Percentiles rank a stretch among this genome's conserved stretches.
phyloP scores from a whole-genome alignment of 139 green algal genomes.

The Picochlorum sp. region DNA sequence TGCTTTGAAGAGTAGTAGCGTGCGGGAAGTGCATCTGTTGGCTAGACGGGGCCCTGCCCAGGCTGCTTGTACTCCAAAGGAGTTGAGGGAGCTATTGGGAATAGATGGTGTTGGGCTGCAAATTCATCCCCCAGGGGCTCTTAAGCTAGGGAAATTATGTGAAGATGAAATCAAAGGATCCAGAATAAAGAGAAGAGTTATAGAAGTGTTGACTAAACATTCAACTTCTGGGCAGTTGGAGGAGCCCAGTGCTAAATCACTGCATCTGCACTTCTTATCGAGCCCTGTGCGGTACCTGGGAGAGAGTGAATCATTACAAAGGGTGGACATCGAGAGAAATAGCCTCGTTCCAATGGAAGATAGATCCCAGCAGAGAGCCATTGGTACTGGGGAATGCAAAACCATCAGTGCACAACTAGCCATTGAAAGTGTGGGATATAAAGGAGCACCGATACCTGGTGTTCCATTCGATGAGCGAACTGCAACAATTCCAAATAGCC shows the following conservation, averaged over 20 bases:
- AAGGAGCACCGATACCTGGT: conserved; percentile 44
- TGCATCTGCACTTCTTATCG: conserved; percentile 68
- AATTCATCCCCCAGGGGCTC: conserved; percentile 5
- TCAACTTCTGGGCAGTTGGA: not conserved
- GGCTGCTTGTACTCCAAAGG: conserved; percentile 88
- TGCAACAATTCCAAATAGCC: conserved; percentile 57
- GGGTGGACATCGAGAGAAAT: conserved; percentile 34
- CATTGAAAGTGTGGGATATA: conserved; percentile 76
- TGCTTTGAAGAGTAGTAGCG: conserved; percentile 10
- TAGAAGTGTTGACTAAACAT: conserved; percentile 43
- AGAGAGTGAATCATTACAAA: not conserved
- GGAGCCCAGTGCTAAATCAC: conserved; percentile 1
- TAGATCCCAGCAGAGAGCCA: conserved; percentile 18
- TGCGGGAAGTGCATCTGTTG: conserved; percentile 65
- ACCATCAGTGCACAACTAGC: conserved; percentile 29
- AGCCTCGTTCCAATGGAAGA: conserved; percentile 2
- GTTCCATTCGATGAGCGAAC: conserved; percentile 55
- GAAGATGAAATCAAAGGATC: conserved; percentile 40
- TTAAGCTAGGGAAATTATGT: conserved; percentile 28
- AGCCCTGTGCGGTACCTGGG: conserved; percentile 40
- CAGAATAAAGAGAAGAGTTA: conserved; percentile 46
- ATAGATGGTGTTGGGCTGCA: conserved; percentile 31
- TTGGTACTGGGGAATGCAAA: conserved; percentile 38
- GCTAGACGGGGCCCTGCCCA: conserved; percentile 69
- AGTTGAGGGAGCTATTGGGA: conserved; percentile 85